Evolutionary conservation across 1,139 yeast species (phyloP), one percentile per base, ranked within the genome.

Genomic region (Pichia sp.): DNA sequence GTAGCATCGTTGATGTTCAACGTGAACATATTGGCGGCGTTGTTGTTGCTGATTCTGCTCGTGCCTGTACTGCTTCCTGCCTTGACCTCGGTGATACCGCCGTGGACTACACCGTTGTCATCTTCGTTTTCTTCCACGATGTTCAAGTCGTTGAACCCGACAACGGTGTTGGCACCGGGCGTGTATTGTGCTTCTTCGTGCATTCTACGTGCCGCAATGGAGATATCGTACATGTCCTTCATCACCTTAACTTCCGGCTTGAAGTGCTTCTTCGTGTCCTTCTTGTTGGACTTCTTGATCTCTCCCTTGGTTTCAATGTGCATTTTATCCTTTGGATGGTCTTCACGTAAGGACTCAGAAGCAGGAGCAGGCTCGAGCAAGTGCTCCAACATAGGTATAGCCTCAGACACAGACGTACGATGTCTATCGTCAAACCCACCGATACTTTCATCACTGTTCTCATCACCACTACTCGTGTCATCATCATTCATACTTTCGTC

Each of bases 151-250:
- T 38, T 38, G 21, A 38, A 38, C 15, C 33, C 40, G 21, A 4
- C 15, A 30, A 38, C 20, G 1, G 33, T 21, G 21, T 38, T 38
- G 14, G 10, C 19, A 10, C 38, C 43, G 4, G 36, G 18, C 2
- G 34, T 34, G 22, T 18, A 31, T 38, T 34, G 30, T 2, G 81
- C 77, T 20, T 89, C 97, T 67, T 88, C 96, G 35, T 91, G 96
- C 74, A 81, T 81, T 66, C 99, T 82, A 63, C 90, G 96, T 9
- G 93, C 96, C 0, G 97, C 97, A 50, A 94, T 83, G 18, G 96
- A 85, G 15, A 93, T 86, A 63, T 93, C 99, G 67, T 91, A 91
- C 10, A 96, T 97, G 60, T 93, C 99, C 58, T 90, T 84, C 72
- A 93, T 77, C 0, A 96, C 96, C 46, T 85, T 88, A 0, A 94